phyloP scores from a whole-genome alignment of 495 filamentous ascomycete species.

The Cudoniella acicularis region DNA sequence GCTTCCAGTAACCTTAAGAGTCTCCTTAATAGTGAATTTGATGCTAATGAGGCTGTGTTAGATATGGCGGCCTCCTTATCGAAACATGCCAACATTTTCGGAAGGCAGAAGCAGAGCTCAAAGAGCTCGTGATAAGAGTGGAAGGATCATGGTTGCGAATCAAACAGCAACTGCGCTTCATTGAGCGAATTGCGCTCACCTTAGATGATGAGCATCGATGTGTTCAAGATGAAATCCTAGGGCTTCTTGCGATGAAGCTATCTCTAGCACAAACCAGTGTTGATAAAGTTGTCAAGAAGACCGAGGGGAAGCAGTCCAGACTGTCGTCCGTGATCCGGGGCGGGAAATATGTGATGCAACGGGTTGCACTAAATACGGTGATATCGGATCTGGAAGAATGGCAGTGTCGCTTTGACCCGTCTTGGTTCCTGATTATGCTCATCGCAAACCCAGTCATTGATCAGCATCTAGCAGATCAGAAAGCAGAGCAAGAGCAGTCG shows the following conservation, averaged over 20 bases:
- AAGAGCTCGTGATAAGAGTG: conserved; percentile 24
- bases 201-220: conserved; percentile 29
- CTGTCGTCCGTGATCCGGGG: no score
- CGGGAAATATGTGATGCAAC: conserved; percentile 28
- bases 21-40: no score
- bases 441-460: conserved; percentile 23
- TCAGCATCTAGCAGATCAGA: no score
- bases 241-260: conserved; percentile 26
- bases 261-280: conserved; percentile 22
- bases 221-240: conserved; percentile 27
- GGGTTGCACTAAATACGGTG: conserved; percentile 20
- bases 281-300: conserved; percentile 9
- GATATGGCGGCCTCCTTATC: no score
- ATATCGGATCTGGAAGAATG: conserved; percentile 27
- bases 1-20: no score
- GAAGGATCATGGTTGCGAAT: conserved; percentile 24
- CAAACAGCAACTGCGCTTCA: conserved; percentile 28
- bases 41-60: no score
- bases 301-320: no score
- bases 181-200: conserved; percentile 23
- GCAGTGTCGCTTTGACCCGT: conserved; percentile 31
- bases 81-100: conserved; percentile 25
- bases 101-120: conserved; percentile 26
- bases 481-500: no score
- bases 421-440: conserved; percentile 29